Evolutionary conservation across 306 rosid genomes (phyloP).

Genomic region (Leucaena leucocephala): DNA sequence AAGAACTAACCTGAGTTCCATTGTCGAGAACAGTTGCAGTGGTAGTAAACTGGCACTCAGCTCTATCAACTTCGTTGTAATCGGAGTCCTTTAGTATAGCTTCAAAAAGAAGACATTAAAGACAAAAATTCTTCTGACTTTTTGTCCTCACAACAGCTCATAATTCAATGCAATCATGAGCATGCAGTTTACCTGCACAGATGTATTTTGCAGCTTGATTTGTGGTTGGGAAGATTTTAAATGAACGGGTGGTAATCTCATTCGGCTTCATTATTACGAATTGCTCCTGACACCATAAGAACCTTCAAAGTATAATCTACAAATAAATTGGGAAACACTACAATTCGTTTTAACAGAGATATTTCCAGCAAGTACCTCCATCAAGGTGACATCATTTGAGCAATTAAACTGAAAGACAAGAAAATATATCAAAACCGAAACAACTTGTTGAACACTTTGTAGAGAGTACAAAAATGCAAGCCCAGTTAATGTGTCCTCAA

Average conservation of each 20-base stretch:
- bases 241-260: conserved; percentile 62
- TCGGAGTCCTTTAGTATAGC: conserved; percentile 92
- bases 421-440: conserved; percentile 38
- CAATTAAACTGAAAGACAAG: conserved; percentile 82
- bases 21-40: conserved; percentile 81
- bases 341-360: conserved; percentile 3
- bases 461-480: conserved; percentile 14
- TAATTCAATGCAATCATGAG: conserved; percentile 7
- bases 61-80: conserved; percentile 86
- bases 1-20: conserved; percentile 73
- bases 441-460: background rate
- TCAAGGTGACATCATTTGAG: conserved; percentile 78
- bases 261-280: conserved; percentile 83
- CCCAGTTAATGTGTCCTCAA: conserved; percentile 7
- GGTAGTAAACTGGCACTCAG: conserved; percentile 91
- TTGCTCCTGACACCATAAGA: conserved; percentile 67
- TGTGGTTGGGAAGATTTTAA: conserved; percentile 79
- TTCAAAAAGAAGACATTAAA: conserved; percentile 38
- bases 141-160: conserved; percentile 1
- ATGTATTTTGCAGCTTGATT: conserved; percentile 88
- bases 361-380: conserved; percentile 72
- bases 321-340: conserved; percentile 18
- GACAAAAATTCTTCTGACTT: conserved; percentile 17
- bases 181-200: conserved; percentile 67
- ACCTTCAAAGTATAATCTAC: conserved; percentile 11